phyloP scores from a whole-genome alignment of 1,139 yeast genomes.

The Wickerhamiella pararugosa region DNA sequence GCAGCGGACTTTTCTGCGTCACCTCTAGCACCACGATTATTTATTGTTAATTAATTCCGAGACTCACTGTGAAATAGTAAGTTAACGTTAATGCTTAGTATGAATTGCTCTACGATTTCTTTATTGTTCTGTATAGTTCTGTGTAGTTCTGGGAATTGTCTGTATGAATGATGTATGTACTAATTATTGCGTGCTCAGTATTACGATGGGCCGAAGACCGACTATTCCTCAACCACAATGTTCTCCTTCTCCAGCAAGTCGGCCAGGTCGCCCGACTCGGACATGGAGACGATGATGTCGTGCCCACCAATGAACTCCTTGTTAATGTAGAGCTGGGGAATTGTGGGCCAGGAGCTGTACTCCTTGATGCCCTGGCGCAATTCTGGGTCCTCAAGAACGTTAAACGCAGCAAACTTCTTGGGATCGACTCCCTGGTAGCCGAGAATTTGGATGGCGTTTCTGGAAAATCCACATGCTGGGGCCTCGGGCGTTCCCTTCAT shows the following conservation, averaged over 20 bases:
- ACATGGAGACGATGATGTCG: conserved; percentile 87
- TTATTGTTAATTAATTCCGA: neutral
- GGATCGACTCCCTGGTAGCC: conserved; percentile 99
- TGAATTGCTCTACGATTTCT: neutral
- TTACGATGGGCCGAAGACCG: neutral
- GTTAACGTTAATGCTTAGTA: too few relatives aligned
- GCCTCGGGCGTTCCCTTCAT: conserved; percentile 71
- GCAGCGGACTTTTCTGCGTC: neutral
- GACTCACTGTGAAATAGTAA: too few relatives aligned
- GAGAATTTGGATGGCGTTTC: conserved; percentile 82
- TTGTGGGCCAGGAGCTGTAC: conserved; percentile 89
- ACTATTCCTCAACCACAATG: conserved; percentile 61
- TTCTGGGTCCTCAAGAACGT: conserved; percentile 88
- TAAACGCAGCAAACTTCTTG: conserved; percentile 86
- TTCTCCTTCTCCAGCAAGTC: conserved; percentile 66
- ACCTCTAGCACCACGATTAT: neutral
- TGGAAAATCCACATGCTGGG: conserved; percentile 95
- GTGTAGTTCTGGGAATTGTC: neutral
- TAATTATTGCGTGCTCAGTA: neutral
- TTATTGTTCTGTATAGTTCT: neutral
- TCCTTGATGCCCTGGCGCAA: conserved; percentile 89
- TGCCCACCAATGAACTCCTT: conserved; percentile 94
- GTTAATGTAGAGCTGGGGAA: conserved; percentile 44
- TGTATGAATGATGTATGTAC: neutral
- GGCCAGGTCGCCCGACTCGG: conserved; percentile 79